Evolutionary conservation across 2,329 filamentous ascomycete species (phyloP).

Genomic region (Colletotrichum abscissum): DNA sequence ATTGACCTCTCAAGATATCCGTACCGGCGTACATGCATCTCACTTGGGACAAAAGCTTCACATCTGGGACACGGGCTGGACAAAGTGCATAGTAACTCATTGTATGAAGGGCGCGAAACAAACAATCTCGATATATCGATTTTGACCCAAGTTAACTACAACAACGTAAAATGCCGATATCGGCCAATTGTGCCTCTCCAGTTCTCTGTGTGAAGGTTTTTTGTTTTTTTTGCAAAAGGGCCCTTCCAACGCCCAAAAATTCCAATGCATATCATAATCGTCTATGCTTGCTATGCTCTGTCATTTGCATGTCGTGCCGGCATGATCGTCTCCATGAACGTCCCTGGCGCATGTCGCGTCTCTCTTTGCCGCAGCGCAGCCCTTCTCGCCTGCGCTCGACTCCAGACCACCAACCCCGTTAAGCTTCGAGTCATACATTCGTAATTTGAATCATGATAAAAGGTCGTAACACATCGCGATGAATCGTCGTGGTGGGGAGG

Average conservation of each 20-base stretch:
- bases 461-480: constrained; percentile 38
- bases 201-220: not conserved
- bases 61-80: not conserved
- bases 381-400: constrained; percentile 26
- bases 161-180: constrained; percentile 20
- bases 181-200: constrained; percentile 27
- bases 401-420: constrained; percentile 26
- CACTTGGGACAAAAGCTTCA: not conserved
- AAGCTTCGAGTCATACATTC: constrained; percentile 38
- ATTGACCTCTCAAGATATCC: no score
- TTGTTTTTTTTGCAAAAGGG: constrained; percentile 8
- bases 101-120: constrained; percentile 20
- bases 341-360: constrained; percentile 29
- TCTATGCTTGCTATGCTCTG: constrained; percentile 35
- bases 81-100: not conserved
- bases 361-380: constrained; percentile 29
- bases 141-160: constrained; percentile 26
- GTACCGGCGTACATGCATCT: not conserved
- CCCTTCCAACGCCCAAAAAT: constrained; percentile 16
- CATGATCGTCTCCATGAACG: constrained; percentile 34
- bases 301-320: constrained; percentile 37
- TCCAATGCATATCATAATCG: constrained; percentile 32
- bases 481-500: constrained; percentile 31
- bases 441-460: constrained; percentile 38
- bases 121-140: constrained; percentile 26